These are phyloP conservation scores for Boletus sp. DNA, from an alignment of 1,284 basidiomycete genomes.

Conservation along the genomic window DNA sequence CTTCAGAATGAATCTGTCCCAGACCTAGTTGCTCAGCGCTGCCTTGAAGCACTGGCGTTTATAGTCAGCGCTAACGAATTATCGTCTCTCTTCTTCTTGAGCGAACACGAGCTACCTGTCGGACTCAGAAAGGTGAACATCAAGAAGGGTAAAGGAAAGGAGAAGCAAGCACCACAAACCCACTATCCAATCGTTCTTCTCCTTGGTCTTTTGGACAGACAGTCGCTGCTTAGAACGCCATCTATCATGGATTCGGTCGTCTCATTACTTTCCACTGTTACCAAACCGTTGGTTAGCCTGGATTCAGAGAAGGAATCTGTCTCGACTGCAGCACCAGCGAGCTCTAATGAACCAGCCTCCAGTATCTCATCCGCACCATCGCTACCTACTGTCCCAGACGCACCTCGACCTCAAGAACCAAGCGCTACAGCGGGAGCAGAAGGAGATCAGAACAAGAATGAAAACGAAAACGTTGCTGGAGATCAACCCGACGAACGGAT, in stretches of 20 bases:
- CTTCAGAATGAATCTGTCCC: conserved; percentile 83
- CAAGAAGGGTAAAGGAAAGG: conserved; percentile 93
- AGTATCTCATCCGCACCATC: conserved; percentile 7
- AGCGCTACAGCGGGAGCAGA: conserved; percentile 11
- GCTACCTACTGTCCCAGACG: conserved; percentile 10
- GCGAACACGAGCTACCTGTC: conserved; percentile 84
- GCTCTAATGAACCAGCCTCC: conserved; percentile 18
- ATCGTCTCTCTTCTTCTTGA: conserved; percentile 89
- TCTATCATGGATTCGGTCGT: conserved; percentile 92
- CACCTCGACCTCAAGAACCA: conserved; percentile 17
- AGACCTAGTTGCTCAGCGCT: conserved; percentile 89
- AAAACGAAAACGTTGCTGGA: conserved; percentile 25
- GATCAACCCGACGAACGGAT: conserved; percentile 60
- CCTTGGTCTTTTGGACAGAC: conserved; percentile 81
- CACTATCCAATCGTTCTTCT: conserved; percentile 91
- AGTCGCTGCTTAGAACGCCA: conserved; percentile 80
- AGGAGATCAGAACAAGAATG: conserved; percentile 32
- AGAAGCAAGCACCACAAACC: conserved; percentile 75
- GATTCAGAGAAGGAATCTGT: conserved; percentile 48
- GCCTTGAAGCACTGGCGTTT: conserved; percentile 83
- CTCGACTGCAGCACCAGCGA: conserved; percentile 21
- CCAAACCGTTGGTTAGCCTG: conserved; percentile 70
- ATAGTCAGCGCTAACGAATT: conserved; percentile 83
- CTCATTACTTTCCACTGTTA: conserved; percentile 80
- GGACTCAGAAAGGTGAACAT: conserved; percentile 65